A percentile compares a stretch with the other conserved stretches of the same genome.
phyloP scores from a whole-genome alignment of 345 rosid species.

The Erucastrum elatum region DNA sequence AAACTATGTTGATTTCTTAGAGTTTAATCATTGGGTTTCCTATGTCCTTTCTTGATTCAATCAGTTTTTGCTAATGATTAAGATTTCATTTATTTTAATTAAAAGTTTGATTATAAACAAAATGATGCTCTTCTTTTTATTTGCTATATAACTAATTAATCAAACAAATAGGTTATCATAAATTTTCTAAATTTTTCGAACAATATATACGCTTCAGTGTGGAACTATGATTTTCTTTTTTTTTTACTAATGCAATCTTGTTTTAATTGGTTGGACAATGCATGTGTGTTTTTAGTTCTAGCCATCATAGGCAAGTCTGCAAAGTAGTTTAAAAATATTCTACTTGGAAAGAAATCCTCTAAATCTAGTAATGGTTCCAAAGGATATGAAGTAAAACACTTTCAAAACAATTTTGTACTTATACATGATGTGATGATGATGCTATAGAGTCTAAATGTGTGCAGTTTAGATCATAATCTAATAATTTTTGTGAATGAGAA shows the following conservation, averaged over 20 bases:
- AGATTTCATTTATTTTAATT: too few species aligned
- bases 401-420: background rate
- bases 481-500: background rate
- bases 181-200: too few species aligned
- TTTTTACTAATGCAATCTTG: background rate
- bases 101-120: too few species aligned
- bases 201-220: background rate
- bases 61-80: too few species aligned
- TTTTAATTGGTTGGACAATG: slow-evolving; percentile 32
- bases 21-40: slow-evolving; percentile 3
- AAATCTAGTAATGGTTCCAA: slow-evolving; percentile 58
- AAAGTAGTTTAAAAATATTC: slow-evolving; percentile 79
- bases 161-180: background rate
- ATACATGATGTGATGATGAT: background rate
- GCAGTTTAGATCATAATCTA: background rate
- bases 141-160: background rate
- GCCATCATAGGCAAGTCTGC: slow-evolving; percentile 68
- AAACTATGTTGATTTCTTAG: background rate
- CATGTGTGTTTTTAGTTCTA: slow-evolving; percentile 10
- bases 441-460: slow-evolving; percentile 2
- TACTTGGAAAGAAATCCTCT: slow-evolving; percentile 81
- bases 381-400: slow-evolving; percentile 63
- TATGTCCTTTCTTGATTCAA: too few species aligned
- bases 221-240: background rate
- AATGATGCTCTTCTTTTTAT: too few species aligned